Percentiles rank a stretch among this genome's conserved stretches.
Conservation (phyloP, 1,284 basidiomycete genomes). For the Microstroma glucosiphilum region DNA sequence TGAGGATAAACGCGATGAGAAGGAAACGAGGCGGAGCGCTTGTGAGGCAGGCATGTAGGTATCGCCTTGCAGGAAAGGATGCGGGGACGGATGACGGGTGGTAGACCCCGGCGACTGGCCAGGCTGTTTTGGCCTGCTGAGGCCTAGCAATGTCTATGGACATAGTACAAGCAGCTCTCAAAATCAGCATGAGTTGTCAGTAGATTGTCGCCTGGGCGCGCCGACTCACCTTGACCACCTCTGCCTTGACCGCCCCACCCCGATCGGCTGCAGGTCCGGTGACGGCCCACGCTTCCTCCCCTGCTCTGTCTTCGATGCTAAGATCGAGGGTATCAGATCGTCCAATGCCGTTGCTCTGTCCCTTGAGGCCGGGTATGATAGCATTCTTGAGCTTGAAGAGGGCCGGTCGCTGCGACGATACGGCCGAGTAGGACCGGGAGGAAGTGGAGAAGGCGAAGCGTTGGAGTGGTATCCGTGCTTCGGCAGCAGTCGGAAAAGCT, state of each 20-base stretch:
- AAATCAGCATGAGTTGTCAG: no score
- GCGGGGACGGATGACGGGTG: constrained; percentile 11
- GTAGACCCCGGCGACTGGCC: background rate
- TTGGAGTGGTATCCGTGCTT: background rate
- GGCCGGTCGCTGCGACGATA: background rate
- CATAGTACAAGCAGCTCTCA: no score
- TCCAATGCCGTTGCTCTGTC: background rate
- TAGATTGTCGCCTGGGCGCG: no score
- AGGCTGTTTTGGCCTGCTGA: no score
- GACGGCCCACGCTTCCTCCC: constrained; percentile 42
- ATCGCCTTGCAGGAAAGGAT: constrained; percentile 22
- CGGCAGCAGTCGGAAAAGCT: no score
- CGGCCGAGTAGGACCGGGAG: background rate
- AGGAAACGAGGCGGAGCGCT: constrained; percentile 35
- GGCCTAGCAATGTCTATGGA: no score
- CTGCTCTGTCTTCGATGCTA: constrained; percentile 21
- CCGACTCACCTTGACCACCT: constrained; percentile 21
- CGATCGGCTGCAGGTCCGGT: constrained; percentile 31
- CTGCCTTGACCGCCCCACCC: constrained; percentile 28
- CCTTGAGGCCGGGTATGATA: background rate
- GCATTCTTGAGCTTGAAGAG: background rate
- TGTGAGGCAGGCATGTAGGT: constrained; percentile 1
- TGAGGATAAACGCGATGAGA: constrained; percentile 14
- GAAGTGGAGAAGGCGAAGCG: background rate
- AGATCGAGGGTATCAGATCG: background rate